These are phyloP conservation scores for Graphilbum ipis-grandicollis DNA, from an alignment of 2,329 filamentous ascomycete genomes.

Conservation along the genomic window DNA sequence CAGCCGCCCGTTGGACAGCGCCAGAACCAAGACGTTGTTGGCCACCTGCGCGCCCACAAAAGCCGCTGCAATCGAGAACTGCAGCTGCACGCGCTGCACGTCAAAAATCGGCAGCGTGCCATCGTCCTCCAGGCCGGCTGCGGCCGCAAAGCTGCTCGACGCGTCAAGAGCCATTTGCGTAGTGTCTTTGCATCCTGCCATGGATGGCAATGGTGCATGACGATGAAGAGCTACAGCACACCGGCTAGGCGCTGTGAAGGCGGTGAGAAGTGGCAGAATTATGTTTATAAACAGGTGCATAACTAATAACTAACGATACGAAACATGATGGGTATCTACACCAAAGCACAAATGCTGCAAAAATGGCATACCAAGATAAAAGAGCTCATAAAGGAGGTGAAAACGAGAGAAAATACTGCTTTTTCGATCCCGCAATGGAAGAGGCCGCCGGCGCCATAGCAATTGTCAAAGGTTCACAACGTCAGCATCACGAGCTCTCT, in stretches of 20 bases:
- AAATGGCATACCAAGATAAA: too few relatives aligned
- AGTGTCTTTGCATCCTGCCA: background rate
- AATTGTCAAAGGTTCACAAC: too few relatives aligned
- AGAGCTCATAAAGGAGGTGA: too few relatives aligned
- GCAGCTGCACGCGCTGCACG: slow-evolving; percentile 78
- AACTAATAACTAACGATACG: background rate
- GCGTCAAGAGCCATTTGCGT: slow-evolving; percentile 34
- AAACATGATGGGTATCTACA: background rate
- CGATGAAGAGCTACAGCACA: background rate
- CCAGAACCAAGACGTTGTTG: slow-evolving; percentile 89
- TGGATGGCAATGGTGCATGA: too few relatives aligned
- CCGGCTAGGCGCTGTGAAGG: too few relatives aligned
- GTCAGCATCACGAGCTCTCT: too few relatives aligned
- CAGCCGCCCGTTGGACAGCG: slow-evolving; percentile 81
- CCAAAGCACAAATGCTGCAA: background rate
- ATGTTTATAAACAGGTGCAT: background rate
- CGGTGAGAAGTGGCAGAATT: too few relatives aligned
- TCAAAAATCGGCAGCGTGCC: slow-evolving; percentile 80
- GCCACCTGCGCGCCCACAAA: slow-evolving; percentile 94
- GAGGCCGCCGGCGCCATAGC: too few relatives aligned
- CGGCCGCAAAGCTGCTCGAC: slow-evolving; percentile 52
- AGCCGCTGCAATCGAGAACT: slow-evolving; percentile 86
- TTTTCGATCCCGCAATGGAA: too few relatives aligned
- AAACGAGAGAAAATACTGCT: too few relatives aligned
- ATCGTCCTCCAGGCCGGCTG: slow-evolving; percentile 19